Base-by-base conservation (phyloP, 2,329 filamentous ascomycete species). In the Sporothrix schenckii region DNA sequence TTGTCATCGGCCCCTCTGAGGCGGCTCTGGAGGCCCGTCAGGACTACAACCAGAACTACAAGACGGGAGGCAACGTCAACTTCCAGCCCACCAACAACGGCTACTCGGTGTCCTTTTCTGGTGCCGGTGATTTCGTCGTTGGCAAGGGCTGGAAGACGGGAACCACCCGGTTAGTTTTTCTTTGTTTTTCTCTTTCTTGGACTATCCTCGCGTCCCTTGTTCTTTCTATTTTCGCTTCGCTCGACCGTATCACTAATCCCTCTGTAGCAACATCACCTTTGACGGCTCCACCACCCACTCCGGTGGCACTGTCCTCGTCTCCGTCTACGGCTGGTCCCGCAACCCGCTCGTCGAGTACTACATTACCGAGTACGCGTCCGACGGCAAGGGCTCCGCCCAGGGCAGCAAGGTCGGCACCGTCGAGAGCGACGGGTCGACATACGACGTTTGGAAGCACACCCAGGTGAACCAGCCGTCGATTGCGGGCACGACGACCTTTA, bases 71-170 rank as follows among this genome's bases (percentile, higher is more conserved):
- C 24, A 77, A 76, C 53, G 77, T 79, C 74, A 75, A 78, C 72
- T 79, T 76, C 72, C 70, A 69, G 1, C 75, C 77, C 1, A 58
- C 30, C 44, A 74, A 60, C 69, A 75, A 76, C 66, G 77, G 77
- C 13, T 85, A 85, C 78, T 79, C 76, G 2, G 81, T 84, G 1
- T 76, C 72, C 30, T 86, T 83, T 79, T 79, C 76, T 9, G 79
- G 80, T 71, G 78, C 77, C 6, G 82, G 82, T 24, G 85, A 87
- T 78, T 86, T 87, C 70, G 85, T 87, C 54, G 85, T 81, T 72
- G 87, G 86, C 68, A 88, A 88, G 76, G 87, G 87, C 60, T 88
- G 87, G 86, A 82, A 80, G 68, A 82, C 83, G 47, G 87, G 86
- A 60, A 80, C 79, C 52, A 78, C 79, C 19, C 80, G 84, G 85